Conservation (phyloP, 805 yeast species). For the Jamesozyma hellenica region DNA sequence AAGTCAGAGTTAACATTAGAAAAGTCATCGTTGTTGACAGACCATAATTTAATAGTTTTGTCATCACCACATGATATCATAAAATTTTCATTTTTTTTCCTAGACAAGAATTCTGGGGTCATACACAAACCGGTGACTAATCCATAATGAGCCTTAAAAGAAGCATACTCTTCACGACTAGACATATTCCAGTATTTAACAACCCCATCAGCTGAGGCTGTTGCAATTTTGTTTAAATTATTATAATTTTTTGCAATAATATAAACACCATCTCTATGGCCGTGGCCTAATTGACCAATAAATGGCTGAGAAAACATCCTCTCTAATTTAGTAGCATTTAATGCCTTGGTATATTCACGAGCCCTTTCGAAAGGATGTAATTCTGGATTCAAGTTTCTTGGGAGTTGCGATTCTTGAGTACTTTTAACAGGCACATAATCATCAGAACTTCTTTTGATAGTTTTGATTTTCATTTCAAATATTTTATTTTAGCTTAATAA, state of each 20-base stretch:
- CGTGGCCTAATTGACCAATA: conserved; percentile 86
- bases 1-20: conserved; percentile 24
- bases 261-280: conserved; percentile 93
- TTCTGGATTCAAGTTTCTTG: conserved; percentile 87
- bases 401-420: conserved; percentile 76
- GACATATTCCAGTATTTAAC: conserved; percentile 90
- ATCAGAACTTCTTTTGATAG: conserved; percentile 83
- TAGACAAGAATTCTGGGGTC: conserved; percentile 37
- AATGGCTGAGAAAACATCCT: conserved; percentile 97
- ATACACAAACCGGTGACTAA: conserved; percentile 78
- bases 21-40: conserved; percentile 48
- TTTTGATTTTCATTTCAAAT: conserved; percentile 73
- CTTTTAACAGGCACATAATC: conserved; percentile 86
- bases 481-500: no score
- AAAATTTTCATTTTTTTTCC: conserved; percentile 31
- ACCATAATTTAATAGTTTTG: conserved; percentile 83
- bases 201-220: conserved; percentile 93
- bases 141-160: conserved; percentile 84
- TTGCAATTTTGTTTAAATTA: conserved; percentile 64
- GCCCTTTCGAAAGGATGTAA: conserved; percentile 96
- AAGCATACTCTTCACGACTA: conserved; percentile 60
- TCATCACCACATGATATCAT: conserved; percentile 84
- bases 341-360: conserved; percentile 87
- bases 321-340: conserved; percentile 90
- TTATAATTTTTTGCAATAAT: conserved; percentile 69